These are phyloP conservation scores for Hemerocallis citrina DNA, from an alignment of 106 monocot species.

Conservation along the genomic window DNA sequence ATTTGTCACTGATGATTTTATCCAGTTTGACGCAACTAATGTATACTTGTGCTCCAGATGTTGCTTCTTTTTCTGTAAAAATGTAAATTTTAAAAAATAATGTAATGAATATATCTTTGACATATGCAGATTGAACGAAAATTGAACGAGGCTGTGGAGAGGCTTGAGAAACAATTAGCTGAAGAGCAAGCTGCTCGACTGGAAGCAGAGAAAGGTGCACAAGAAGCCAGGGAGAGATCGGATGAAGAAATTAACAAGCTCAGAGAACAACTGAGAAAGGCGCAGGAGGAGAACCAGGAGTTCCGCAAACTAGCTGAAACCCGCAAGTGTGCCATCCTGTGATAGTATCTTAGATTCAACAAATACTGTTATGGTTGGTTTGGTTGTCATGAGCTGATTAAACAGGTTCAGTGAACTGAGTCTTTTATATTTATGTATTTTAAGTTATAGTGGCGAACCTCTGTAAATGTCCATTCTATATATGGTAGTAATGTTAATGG, in stretches of 20 bases:
- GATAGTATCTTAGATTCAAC: not conserved
- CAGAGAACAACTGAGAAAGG: slow-evolving; percentile 24
- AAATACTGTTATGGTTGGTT: not conserved
- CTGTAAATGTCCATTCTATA: not conserved
- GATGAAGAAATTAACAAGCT: slow-evolving; percentile 29
- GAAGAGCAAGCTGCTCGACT: slow-evolving; percentile 32
- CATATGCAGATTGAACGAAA: slow-evolving; percentile 29
- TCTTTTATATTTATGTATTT: not conserved
- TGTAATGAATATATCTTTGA: not conserved
- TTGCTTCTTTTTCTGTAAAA: no score
- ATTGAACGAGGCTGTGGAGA: slow-evolving; percentile 18
- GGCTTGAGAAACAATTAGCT: slow-evolving; percentile 34
- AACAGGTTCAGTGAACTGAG: not conserved
- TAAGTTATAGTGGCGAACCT: not conserved
- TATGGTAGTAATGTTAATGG: no score
- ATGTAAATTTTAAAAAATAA: no score
- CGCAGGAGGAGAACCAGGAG: slow-evolving; percentile 26
- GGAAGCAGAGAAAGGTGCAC: slow-evolving; percentile 31
- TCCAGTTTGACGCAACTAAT: no score
- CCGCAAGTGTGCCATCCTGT: slow-evolving; percentile 12
- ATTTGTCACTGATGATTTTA: no score
- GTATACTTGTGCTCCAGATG: no score
- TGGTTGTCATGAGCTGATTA: no score
- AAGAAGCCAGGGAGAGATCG: slow-evolving; percentile 20
- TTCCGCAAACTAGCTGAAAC: slow-evolving; percentile 7